Percentiles rank a stretch among this genome's conserved stretches.
Evolutionary conservation across 192 early-diverging fungal species (phyloP).

Genomic region (Mortierella hygrophila): DNA sequence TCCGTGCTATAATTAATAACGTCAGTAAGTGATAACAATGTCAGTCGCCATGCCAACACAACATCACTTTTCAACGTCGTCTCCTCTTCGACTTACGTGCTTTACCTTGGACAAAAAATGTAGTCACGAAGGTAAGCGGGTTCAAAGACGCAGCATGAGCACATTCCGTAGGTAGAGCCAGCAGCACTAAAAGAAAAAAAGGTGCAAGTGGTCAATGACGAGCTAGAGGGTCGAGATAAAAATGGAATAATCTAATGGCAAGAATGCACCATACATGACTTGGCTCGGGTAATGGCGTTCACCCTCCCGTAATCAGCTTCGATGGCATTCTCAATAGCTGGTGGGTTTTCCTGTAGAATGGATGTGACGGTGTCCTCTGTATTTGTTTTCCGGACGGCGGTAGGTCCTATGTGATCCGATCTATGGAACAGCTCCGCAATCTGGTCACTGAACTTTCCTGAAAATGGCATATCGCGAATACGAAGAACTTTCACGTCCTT

Average conservation of each 20-base stretch:
- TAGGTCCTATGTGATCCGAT: slow-evolving; percentile 19
- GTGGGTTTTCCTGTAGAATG: slow-evolving; percentile 17
- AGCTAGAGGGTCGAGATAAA: background rate
- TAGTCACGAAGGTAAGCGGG: slow-evolving; percentile 21
- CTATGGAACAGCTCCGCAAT: slow-evolving; percentile 26
- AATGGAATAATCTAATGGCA: background rate
- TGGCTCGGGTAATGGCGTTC: background rate
- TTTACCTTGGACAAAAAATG: slow-evolving; percentile 13
- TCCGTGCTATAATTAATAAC: background rate
- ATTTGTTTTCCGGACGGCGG: background rate
- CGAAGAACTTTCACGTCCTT: slow-evolving; percentile 34
- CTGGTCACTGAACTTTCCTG: background rate
- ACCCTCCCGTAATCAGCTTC: slow-evolving; percentile 16
- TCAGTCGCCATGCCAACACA: background rate
- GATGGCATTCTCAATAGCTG: background rate
- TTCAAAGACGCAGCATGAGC: slow-evolving; percentile 31
- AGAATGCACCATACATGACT: slow-evolving; percentile 1
- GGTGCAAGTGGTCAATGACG: background rate
- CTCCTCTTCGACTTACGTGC: background rate
- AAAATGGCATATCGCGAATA: slow-evolving; percentile 6
- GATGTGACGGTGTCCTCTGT: background rate
- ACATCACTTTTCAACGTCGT: background rate
- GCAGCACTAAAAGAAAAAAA: background rate
- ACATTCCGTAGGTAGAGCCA: slow-evolving; percentile 36
- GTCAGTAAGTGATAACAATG: background rate